A percentile compares a stretch with the other conserved stretches of the same genome.
phyloP scores from a whole-genome alignment of 2,329 filamentous ascomycete genomes.

The Graphilbum fragrans region DNA sequence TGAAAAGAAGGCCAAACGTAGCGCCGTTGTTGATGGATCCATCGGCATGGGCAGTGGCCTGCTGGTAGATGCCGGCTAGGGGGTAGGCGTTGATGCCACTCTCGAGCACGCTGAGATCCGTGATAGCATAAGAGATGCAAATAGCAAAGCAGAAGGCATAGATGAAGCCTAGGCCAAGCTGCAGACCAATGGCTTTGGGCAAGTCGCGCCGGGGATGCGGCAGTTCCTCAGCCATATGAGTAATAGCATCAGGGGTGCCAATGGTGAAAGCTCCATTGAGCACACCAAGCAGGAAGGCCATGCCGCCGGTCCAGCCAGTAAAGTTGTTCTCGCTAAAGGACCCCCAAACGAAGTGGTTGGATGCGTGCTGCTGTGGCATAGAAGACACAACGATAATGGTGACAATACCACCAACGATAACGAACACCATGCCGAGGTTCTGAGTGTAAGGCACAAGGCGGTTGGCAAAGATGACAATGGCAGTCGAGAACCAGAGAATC shows the following conservation, averaged over 20 bases:
- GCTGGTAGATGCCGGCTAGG: conserved; percentile 49
- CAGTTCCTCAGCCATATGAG: conserved; percentile 50
- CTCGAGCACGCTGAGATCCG: conserved; percentile 40
- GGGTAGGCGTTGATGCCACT: conserved; percentile 41
- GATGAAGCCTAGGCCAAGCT: conserved; percentile 31
- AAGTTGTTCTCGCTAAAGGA: conserved; percentile 32
- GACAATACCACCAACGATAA: conserved; percentile 36
- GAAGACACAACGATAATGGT: conserved; percentile 37
- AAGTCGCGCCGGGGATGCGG: conserved; percentile 32
- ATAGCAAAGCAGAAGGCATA: conserved; percentile 41
- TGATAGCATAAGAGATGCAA: conserved; percentile 40
- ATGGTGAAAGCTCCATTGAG: conserved; percentile 56
- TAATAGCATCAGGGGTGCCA: conserved; percentile 46
- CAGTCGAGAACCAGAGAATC: conserved; percentile 39
- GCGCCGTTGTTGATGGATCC: conserved; percentile 31
- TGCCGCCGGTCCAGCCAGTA: conserved; percentile 42
- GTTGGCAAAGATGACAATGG: conserved; percentile 44
- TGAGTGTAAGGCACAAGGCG: conserved; percentile 40
- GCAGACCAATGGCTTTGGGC: conserved; percentile 36
- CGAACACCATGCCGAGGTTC: conserved; percentile 40
- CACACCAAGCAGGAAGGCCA: conserved; percentile 54
- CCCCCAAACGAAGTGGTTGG: conserved; percentile 40
- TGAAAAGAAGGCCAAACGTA: conserved; percentile 16
- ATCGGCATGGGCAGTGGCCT: conserved; percentile 33
- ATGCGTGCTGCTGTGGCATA: conserved; percentile 42